Percentiles rank a stretch among this genome's conserved stretches.
Evolutionary conservation across 129 eudicot genomes (phyloP).

Genomic region (Lonicera japonica): DNA sequence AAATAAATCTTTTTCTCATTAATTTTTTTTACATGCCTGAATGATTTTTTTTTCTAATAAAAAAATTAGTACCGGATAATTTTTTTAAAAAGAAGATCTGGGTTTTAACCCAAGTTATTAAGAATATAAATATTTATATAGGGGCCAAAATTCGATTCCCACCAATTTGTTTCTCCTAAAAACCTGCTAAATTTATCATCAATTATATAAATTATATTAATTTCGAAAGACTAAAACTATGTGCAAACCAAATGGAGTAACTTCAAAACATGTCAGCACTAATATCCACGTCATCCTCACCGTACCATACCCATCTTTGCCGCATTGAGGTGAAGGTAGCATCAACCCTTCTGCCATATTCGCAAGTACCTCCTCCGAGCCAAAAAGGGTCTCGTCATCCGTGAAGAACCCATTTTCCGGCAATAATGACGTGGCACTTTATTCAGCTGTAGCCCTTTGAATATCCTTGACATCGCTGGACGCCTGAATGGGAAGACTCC

Average conservation of each 20-base stretch:
- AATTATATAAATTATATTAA: too few relatives aligned
- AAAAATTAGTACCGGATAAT: neutral
- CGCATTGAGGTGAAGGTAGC: conserved; percentile 26
- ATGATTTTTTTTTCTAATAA: too few relatives aligned
- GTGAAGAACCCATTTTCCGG: neutral
- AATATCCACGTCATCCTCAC: conserved; percentile 23
- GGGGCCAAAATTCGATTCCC: too few relatives aligned
- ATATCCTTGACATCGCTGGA: neutral
- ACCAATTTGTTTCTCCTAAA: too few relatives aligned
- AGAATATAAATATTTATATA: too few relatives aligned
- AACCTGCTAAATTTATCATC: too few relatives aligned
- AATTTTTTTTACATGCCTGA: too few relatives aligned
- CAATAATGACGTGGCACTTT: neutral
- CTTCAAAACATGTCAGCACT: conserved; percentile 31
- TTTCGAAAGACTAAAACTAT: neutral
- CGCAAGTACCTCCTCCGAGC: conserved; percentile 27
- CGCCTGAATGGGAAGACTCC: neutral
- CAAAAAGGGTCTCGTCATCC: conserved; percentile 31
- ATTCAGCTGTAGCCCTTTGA: neutral
- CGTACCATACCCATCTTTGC: neutral
- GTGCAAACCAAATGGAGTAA: conserved; percentile 9
- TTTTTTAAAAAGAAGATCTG: too few relatives aligned
- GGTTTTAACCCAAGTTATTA: too few relatives aligned
- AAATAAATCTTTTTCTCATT: too few relatives aligned
- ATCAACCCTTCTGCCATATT: conserved; percentile 38